Evolutionary conservation across 768 basidiomycete genomes (phyloP), one percentile per base, ranked within the genome.

Genomic region (Dacryopinax spathularia): DNA sequence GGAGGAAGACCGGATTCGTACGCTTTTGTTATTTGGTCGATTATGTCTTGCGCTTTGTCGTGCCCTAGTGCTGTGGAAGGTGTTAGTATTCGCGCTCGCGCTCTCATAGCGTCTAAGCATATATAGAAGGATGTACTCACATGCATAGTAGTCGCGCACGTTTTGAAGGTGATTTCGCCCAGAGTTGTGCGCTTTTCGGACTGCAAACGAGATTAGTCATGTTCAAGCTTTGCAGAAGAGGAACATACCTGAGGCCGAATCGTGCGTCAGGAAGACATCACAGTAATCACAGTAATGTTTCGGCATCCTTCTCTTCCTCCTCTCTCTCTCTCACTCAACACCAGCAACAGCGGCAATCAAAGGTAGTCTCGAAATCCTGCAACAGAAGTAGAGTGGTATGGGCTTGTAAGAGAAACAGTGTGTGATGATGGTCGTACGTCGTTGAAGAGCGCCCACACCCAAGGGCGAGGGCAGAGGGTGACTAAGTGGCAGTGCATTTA

Each of bases 141-240:
- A 92, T 13, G 92, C 91, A 76, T 96, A 99, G 74, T 98, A 99
- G 70, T 98, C 95, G 65, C 91, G 79, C 64, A 99, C 95, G 73
- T 99, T 99, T 36, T 91, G 81, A 36, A 98, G 81, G 73, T 99
- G 96, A 76, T 99, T 99, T 64, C 95, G 82, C 68, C 96, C 96
- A 64, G 88, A 91, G 76, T 99, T 98, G 75, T 99, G 96, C 61
- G 96, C 96, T 76, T 97, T 96, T 66, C 96, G 88, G 34, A 96
- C 94, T 95, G 70, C 56, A 65, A 66, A 60, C 56, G 48, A 48
- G 34, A 65, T 70, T 39, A 69, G 68, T 31, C 29, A 56, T 13
- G 6, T 29, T 20, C 25, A 5, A 3, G 22, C 13, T 6, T 6
- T 15, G 15, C 31, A 66, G 44, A 63, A 2, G 5, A 31, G 16